Base-by-base conservation (phyloP, 108 stramenopile genomes). In the Conticribra guillardii region DNA sequence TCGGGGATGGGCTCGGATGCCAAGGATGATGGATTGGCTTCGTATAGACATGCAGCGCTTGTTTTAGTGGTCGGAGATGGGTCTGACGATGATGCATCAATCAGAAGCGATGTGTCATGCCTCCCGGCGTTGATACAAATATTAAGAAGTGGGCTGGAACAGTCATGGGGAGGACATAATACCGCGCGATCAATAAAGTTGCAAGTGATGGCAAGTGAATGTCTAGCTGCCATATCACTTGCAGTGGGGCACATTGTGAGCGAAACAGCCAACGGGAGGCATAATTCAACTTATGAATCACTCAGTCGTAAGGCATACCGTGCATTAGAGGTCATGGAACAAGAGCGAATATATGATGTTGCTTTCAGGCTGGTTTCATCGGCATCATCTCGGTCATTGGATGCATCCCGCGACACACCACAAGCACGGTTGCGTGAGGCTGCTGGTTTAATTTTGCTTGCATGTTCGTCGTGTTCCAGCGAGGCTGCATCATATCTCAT, bases 1-100 rank as follows among this genome's bases (percentile, higher is more conserved):
- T 32, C 60, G 33, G 60, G 33, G 23, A 31, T 31, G 48, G 31
- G 37, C 31, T 61, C 16, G 15, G 74, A 56, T 27, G 17, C 27
- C 37, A 46, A 54, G 18, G 76, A 74, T 22, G 72, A 80, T 60
- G 79, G 79, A 4, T 55, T 80, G 51, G n/a, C 58, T 8, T 67
- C 79, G 1, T 80, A 88, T 63, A 76, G 89, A 18, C 82, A 91
- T 37, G 89, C 92, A 29, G 89, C 92, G n/a, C 19, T 90, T 31
- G 84, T 82, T 21, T 81, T 93, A 21, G 82, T 86, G 9, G 76
- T 74, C 51, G 88, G 85, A 45, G 70, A 74, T 80, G 54, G 76
- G 83, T 29, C 31, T 86, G 24, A 15, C 9, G 11, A 22, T 1
- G 59, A 26, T 14, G 19, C 52, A n/a, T n/a, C n/a, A 21, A 24